phyloP scores from a whole-genome alignment of 1,284 basidiomycete genomes.

The Ganoderma sinense region DNA sequence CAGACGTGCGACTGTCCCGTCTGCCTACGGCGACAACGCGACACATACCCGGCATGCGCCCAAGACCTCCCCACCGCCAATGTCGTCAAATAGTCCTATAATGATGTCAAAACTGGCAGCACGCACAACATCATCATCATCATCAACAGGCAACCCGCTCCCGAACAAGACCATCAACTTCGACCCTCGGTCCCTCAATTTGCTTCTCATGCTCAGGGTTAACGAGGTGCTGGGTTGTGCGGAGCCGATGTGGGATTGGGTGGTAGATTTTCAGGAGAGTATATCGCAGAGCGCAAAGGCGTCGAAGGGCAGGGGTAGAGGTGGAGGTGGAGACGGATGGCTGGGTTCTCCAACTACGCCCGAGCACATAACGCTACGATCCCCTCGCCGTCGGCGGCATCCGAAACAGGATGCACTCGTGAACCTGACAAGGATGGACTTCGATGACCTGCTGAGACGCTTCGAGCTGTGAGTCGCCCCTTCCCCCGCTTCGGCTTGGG shows the following conservation, averaged over 20 bases:
- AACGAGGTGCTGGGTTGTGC: slow-evolving; percentile 69
- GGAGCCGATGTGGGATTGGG: slow-evolving; percentile 82
- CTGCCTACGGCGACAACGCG: slow-evolving; percentile 2
- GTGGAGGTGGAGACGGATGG: background rate
- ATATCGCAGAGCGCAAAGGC: slow-evolving; percentile 2
- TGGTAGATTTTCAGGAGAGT: slow-evolving; percentile 54
- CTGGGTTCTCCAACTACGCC: background rate
- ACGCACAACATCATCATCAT: background rate
- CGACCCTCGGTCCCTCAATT: slow-evolving; percentile 62
- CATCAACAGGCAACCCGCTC: slow-evolving; percentile 45
- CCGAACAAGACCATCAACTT: slow-evolving; percentile 60
- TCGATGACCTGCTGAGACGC: slow-evolving; percentile 58
- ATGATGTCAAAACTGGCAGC: slow-evolving; percentile 19
- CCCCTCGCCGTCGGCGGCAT: slow-evolving; percentile 24
- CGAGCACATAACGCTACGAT: slow-evolving; percentile 13
- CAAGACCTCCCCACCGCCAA: background rate
- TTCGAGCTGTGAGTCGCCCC: slow-evolving; percentile 63
- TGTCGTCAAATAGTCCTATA: background rate
- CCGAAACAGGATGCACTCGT: slow-evolving; percentile 48
- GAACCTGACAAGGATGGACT: slow-evolving; percentile 62
- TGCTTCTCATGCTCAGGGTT: slow-evolving; percentile 64
- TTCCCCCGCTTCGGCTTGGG: slow-evolving; percentile 12
- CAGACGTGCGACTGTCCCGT: slow-evolving; percentile 14
- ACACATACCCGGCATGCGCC: background rate
- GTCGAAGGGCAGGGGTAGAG: background rate